These are phyloP conservation scores for Mrakia gelida DNA, from an alignment of 768 basidiomycete species.

Conservation along the genomic window DNA sequence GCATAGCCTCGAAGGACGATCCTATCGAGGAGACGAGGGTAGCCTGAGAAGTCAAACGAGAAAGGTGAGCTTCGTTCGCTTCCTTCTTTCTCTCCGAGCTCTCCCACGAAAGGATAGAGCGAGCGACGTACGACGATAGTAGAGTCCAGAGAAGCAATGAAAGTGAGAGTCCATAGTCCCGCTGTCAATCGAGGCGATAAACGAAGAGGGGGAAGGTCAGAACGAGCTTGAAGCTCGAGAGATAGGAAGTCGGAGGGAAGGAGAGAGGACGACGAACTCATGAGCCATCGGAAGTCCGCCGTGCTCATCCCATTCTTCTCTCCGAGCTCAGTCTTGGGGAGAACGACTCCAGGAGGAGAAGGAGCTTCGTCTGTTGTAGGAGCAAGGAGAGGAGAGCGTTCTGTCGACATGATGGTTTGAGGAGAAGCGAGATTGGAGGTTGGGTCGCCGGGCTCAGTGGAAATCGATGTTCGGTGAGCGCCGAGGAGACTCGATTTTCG, in stretches of 20 bases:
- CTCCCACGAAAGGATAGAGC: too few species aligned
- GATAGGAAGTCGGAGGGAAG: neutral
- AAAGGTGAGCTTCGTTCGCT: neutral
- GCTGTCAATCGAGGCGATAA: neutral
- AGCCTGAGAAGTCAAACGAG: neutral
- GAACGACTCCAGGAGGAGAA: neutral
- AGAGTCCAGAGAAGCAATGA: slow-evolving; percentile 25
- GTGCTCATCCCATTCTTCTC: slow-evolving; percentile 14
- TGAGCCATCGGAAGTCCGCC: slow-evolving; percentile 27
- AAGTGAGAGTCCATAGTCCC: slow-evolving; percentile 31
- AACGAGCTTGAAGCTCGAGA: neutral
- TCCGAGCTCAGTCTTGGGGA: neutral
- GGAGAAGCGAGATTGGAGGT: neutral
- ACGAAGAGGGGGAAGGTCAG: neutral
- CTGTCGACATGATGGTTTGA: slow-evolving; percentile 1
- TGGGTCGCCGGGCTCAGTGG: neutral
- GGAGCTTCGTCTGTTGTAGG: neutral
- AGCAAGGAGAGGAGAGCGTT: slow-evolving; percentile 14
- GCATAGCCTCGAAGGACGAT: slow-evolving; percentile 22
- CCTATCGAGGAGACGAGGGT: slow-evolving; percentile 28
- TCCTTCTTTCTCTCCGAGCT: neutral
- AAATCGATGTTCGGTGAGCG: neutral
- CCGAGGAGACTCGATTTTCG: neutral
- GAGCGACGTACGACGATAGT: slow-evolving; percentile 22
- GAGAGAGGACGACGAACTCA: neutral